Conservation (phyloP, 257 asterid species). For the Nicotiana undulata region DNA sequence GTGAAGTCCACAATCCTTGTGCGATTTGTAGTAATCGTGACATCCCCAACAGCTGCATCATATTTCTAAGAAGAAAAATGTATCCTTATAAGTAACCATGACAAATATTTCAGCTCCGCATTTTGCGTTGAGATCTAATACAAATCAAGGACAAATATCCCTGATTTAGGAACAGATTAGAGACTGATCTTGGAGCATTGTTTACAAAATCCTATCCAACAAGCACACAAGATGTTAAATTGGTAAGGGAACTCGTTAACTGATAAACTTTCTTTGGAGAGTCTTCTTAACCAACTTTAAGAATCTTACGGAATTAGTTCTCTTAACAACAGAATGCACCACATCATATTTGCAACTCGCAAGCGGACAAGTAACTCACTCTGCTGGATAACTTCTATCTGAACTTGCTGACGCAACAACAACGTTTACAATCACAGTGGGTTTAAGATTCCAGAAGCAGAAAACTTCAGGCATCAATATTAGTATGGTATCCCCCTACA, state of each 20-base stretch:
- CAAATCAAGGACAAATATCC: not conserved
- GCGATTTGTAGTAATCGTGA: slow-evolving; percentile 79
- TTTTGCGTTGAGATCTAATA: not conserved
- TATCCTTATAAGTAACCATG: slow-evolving; percentile 9
- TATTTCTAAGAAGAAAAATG: slow-evolving; percentile 41
- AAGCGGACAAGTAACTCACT: not conserved
- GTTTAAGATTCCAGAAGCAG: not conserved
- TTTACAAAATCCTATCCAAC: not conserved
- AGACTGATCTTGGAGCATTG: not conserved
- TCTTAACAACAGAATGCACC: not conserved
- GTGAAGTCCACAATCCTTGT: slow-evolving; percentile 90
- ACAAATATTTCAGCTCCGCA: not conserved
- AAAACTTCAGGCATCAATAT: not conserved
- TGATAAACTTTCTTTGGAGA: not conserved
- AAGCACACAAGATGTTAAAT: not conserved
- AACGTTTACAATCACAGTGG: not conserved
- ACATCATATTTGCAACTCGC: not conserved
- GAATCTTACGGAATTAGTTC: not conserved
- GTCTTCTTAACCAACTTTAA: not conserved
- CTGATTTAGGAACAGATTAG: not conserved
- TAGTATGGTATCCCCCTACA: not conserved
- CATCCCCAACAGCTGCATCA: slow-evolving; percentile 95
- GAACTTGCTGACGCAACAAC: not conserved
- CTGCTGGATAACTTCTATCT: not conserved
- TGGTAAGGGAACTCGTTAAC: not conserved